phyloP scores from a whole-genome alignment of 2,329 filamentous ascomycete species.

The Ophiostoma himal-ulmi region DNA sequence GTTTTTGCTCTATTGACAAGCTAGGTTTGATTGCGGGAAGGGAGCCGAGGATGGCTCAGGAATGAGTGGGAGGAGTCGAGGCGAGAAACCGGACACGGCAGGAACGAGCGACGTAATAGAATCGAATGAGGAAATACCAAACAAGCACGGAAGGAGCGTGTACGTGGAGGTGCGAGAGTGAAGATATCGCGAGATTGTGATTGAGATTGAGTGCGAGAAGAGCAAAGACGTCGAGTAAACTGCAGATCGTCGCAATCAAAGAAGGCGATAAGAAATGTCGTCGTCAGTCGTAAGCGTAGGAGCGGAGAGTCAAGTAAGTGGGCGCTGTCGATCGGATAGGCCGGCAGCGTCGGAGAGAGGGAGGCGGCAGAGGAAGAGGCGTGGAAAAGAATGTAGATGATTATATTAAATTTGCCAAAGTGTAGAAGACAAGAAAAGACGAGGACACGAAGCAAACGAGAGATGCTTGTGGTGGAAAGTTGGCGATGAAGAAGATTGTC shows the following conservation, averaged over 20 bases:
- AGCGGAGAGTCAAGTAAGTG: not conserved
- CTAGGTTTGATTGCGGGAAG: not conserved
- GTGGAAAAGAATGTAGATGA: not conserved
- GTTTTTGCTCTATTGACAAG: not conserved
- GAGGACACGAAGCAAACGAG: not conserved
- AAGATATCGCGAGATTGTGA: not conserved
- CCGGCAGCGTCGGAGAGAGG: constrained; percentile 6
- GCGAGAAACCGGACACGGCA: not conserved
- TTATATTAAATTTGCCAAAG: not conserved
- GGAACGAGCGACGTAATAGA: not conserved
- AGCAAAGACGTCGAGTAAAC: not conserved
- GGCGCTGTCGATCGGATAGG: not conserved
- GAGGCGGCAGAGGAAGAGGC: not conserved
- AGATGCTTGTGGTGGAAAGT: not conserved
- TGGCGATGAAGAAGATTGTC: not conserved
- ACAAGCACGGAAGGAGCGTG: not conserved
- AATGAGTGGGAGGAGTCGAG: constrained; percentile 7
- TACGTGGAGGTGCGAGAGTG: not conserved
- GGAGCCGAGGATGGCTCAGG: not conserved
- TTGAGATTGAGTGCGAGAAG: too few relatives aligned
- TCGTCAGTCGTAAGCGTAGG: not conserved
- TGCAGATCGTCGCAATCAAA: too few relatives aligned
- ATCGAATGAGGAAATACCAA: not conserved
- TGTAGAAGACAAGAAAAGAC: not conserved
- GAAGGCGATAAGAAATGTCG: not conserved